These are phyloP conservation scores for Ophioceras dolichostomum DNA, from an alignment of 2,329 filamentous ascomycete genomes.

Conservation along the genomic window DNA sequence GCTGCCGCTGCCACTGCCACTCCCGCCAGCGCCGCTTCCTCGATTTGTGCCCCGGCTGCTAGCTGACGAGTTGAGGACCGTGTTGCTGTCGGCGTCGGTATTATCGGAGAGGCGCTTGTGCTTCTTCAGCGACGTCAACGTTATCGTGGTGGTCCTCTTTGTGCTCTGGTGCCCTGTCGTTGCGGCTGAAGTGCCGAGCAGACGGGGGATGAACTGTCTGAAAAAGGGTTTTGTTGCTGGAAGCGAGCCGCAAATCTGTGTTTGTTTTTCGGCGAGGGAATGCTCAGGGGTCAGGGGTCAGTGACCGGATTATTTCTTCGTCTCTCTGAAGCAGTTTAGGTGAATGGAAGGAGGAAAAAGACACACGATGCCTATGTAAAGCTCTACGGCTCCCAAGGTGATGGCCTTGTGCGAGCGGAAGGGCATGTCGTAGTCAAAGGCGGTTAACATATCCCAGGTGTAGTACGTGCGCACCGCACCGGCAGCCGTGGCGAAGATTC, in stretches of 20 bases:
- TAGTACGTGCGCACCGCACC: constrained; percentile 25
- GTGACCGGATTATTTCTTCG: neutral
- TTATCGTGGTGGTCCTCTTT: neutral
- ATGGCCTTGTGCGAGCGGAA: constrained; percentile 23
- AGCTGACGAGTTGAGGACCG: too few relatives aligned
- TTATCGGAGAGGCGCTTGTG: neutral
- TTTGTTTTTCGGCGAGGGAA: too few relatives aligned
- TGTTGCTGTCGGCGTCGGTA: neutral
- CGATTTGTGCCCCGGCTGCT: too few relatives aligned
- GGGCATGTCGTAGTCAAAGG: constrained; percentile 17
- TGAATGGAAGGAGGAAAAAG: neutral
- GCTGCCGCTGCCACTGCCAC: too few relatives aligned
- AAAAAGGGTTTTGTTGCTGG: constrained; percentile 32
- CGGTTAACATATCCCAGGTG: constrained; percentile 16
- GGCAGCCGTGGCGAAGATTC: constrained; percentile 29
- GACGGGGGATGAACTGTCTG: constrained; percentile 18
- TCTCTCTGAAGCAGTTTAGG: neutral
- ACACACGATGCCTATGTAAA: constrained; percentile 28
- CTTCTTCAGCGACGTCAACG: neutral
- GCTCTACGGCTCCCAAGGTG: constrained; percentile 23
- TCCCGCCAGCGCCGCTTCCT: too few relatives aligned
- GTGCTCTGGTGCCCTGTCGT: neutral
- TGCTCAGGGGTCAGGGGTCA: too few relatives aligned
- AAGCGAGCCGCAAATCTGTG: constrained; percentile 29
- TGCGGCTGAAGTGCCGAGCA: constrained; percentile 9